Base-by-base conservation (phyloP, 1,284 basidiomycete species). In the Ustilago cynodontis region DNA sequence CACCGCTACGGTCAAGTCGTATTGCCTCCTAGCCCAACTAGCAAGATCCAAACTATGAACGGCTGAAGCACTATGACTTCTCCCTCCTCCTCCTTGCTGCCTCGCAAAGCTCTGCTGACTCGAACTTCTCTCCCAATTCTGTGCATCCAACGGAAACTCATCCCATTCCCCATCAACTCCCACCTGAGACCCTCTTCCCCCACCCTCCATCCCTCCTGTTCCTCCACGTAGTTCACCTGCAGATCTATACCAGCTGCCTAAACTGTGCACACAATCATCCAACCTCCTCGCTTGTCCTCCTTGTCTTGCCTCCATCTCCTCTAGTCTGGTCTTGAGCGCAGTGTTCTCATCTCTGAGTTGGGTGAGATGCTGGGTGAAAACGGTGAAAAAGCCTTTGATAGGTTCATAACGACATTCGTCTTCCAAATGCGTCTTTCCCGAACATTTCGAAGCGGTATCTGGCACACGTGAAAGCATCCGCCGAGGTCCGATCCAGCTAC, bases 81-180 rank as follows among this genome's bases (percentile, higher is more conserved):
- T 45, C 24, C 6, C 24, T 11, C 26, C 47, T 24, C 3, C 10
- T 11, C 16, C 24, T 24, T 69, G 63, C 18, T 61, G 22, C 5
- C 29, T 29, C 2, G 45, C 59, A 24, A 60, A 68, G 29, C 60
- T 71, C 41, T 65, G 60, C 43, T 71, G 73, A 35, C 65, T 71
- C 28, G 68, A 24, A 18, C 58, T 62, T 10, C 73, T 24, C 49
- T 77, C 74, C 74, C 74, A 77, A 20, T 77, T 77, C 43, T 69
- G 65, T 4, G 66, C 59, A 47, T 72, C 74, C 45, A 77, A 51
- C 14, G 74, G 74, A 31, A 77, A 77, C 59, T 77, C 74, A n/a
- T 72, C 74, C 74, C 74, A 77, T 45, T 72, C 74, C 28, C 69
- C 69, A 61, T 77, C 74, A 18, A 77, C 69, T 3, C 74, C 70